Percentiles rank a stretch among this genome's conserved stretches.
phyloP scores from a whole-genome alignment of 2,329 filamentous ascomycete genomes.

The Aspergillus sojae region DNA sequence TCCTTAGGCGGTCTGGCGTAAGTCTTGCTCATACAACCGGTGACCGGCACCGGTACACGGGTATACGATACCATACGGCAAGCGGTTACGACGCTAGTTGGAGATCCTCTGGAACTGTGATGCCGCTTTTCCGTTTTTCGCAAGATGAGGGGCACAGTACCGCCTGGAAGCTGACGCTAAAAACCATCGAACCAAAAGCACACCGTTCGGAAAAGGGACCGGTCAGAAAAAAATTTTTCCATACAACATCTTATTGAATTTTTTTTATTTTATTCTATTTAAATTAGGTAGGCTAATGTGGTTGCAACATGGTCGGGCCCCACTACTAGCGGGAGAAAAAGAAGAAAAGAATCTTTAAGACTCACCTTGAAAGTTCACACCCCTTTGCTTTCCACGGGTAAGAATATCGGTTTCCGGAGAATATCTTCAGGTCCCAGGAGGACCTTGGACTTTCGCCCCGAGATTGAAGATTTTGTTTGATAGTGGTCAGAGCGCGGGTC shows the following conservation, averaged over 20 bases:
- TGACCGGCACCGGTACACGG: slow-evolving; percentile 20
- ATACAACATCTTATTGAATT: slow-evolving; percentile 8
- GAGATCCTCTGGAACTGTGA: slow-evolving; percentile 27
- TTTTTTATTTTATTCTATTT: background rate
- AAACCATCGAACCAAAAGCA: slow-evolving; percentile 15
- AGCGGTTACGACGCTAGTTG: slow-evolving; percentile 23
- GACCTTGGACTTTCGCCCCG: background rate
- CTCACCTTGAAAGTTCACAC: background rate
- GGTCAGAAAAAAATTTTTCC: slow-evolving; percentile 9
- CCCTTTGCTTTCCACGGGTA: background rate
- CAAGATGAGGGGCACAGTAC: slow-evolving; percentile 15
- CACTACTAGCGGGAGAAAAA: slow-evolving; percentile 3
- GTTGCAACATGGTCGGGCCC: slow-evolving; percentile 4
- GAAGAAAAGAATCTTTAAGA: background rate
- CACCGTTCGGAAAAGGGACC: slow-evolving; percentile 9
- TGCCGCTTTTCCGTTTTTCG: slow-evolving; percentile 16
- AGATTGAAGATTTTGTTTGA: background rate
- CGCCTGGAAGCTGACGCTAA: slow-evolving; percentile 11
- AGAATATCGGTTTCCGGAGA: background rate
- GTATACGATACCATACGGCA: slow-evolving; percentile 23
- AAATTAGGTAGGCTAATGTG: background rate
- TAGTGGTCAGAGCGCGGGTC: background rate
- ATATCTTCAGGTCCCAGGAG: background rate
- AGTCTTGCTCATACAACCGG: slow-evolving; percentile 14
- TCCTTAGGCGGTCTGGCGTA: slow-evolving; percentile 19